These are phyloP conservation scores for Sicyos baderoa DNA, from an alignment of 306 rosid species.

Conservation along the genomic window DNA sequence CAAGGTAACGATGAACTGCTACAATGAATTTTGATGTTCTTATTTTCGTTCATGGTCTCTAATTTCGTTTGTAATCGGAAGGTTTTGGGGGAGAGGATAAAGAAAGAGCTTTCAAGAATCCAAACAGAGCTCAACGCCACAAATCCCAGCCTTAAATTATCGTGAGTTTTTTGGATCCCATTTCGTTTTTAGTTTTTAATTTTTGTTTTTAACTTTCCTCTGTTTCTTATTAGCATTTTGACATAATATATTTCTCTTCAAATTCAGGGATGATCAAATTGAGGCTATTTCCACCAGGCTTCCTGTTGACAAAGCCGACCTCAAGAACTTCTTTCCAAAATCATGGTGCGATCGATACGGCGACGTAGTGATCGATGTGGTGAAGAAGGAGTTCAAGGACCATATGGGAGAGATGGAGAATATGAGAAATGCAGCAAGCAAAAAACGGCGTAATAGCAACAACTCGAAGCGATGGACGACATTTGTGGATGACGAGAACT, in stretches of 20 bases:
- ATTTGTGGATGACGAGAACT: conserved; percentile 63
- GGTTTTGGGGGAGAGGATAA: conserved; percentile 65
- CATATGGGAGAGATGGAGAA: conserved; percentile 74
- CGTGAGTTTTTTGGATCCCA: conserved; percentile 45
- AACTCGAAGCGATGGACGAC: conserved; percentile 65
- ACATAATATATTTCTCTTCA: too few species aligned
- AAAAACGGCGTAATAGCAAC: conserved; percentile 31
- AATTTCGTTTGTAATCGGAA: conserved; percentile 17
- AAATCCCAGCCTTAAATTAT: conserved; percentile 60
- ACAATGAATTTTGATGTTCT: not conserved
- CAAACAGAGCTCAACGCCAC: conserved; percentile 66
- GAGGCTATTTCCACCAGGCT: conserved; percentile 51
- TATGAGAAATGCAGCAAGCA: conserved; percentile 43
- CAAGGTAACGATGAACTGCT: conserved; percentile 42
- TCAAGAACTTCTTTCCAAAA: conserved; percentile 49
- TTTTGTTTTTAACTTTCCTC: not conserved
- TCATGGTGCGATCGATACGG: conserved; percentile 72
- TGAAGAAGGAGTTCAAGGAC: conserved; percentile 73
- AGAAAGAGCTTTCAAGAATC: conserved; percentile 70
- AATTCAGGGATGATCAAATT: conserved; percentile 43
- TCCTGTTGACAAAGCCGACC: conserved; percentile 48
- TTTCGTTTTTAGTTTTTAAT: too few species aligned
- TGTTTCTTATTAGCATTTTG: not conserved
- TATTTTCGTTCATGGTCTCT: not conserved
- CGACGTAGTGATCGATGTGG: conserved; percentile 64